phyloP scores from a whole-genome alignment of 2,329 filamentous ascomycete genomes.

The Diaporthe nobilis region DNA sequence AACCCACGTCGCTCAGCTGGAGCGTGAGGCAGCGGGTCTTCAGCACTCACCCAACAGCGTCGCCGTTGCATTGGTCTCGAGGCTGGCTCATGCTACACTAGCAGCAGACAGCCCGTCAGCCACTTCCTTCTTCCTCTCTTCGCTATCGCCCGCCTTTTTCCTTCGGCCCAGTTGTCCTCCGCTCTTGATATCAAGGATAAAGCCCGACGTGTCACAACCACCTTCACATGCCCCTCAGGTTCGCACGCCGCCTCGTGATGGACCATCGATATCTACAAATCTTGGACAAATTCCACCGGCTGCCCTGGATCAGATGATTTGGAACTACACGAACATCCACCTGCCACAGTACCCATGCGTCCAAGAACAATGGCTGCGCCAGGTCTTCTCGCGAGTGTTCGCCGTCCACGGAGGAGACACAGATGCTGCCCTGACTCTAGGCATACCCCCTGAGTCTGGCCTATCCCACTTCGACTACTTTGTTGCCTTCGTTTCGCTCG shows the following conservation, averaged over 20 bases:
- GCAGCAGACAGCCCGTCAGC: slow-evolving; percentile 4
- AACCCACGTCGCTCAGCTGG: slow-evolving; percentile 24
- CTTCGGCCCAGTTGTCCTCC: slow-evolving; percentile 35
- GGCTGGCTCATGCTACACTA: slow-evolving; percentile 24
- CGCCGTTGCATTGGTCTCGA: slow-evolving; percentile 31
- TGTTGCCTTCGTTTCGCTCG: slow-evolving; percentile 20
- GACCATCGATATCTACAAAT: slow-evolving; percentile 26
- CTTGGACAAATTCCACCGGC: slow-evolving; percentile 27
- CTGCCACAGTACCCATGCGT: slow-evolving; percentile 35
- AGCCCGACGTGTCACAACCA: slow-evolving; percentile 14
- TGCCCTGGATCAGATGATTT: slow-evolving; percentile 34
- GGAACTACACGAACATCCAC: slow-evolving; percentile 34
- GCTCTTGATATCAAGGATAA: slow-evolving; percentile 24
- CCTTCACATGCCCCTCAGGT: not conserved
- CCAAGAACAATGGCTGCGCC: slow-evolving; percentile 33
- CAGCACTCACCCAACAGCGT: slow-evolving; percentile 34
- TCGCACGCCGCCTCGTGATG: slow-evolving; percentile 32
- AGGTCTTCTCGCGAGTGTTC: slow-evolving; percentile 16
- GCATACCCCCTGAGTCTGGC: slow-evolving; percentile 29
- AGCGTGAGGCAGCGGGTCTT: slow-evolving; percentile 28
- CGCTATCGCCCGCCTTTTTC: slow-evolving; percentile 25
- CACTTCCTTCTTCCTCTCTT: slow-evolving; percentile 23
- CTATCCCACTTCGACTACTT: slow-evolving; percentile 36
- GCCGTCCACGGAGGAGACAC: slow-evolving; percentile 31
- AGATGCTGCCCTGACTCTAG: slow-evolving; percentile 23